Evolutionary conservation across 495 filamentous ascomycete species (phyloP), one percentile per base, ranked within the genome.

Genomic region (Podospora appendiculata): DNA sequence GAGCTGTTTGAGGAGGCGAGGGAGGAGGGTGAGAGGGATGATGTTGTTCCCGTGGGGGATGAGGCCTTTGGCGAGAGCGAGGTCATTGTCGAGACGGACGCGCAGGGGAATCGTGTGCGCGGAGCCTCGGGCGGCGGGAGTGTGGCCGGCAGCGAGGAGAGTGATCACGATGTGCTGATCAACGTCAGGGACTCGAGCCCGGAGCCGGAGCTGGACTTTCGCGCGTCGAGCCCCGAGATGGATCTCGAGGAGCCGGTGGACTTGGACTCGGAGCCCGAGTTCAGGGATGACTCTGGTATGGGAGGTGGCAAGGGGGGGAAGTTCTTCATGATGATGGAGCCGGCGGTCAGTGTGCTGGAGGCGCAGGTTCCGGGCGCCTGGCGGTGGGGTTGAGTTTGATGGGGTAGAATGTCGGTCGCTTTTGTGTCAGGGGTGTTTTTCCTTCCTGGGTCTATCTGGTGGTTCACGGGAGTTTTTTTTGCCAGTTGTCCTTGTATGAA

Each of bases 1-100:
- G 52, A 51, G 16, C 70, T 75, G 71, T 73, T 60, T 56, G 62
- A 70, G 32, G 50, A 61, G 13, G 41, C 14, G 11, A 35, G 43
- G 14, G 42, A 16, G 35, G 49, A 48, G 7, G 18, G 18, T 6
- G 16, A 36, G n/a, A 53, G 32, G 14, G 32, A 41, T 35, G 56
- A 53, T 45, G 17, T 42, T 25, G 19, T 32, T n/a, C 10, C 19
- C 10, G 6, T 43, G 38, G 45, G 32, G 47, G 40, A 38, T 12
- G 36, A 41, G 42, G 18, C 52, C 35, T 25, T 25, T 25, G 25
- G 25, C 2, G 25, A 25, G 25, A 1, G 39, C 14, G 35, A n/a
- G 33, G 40, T 13, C 49, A 11, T n/a, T 5, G 16, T 38, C 19
- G 49, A 47, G 17, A 51, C 47, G 52, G 50, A 53, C 9, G 17